These are phyloP conservation scores for Collybia sp. DNA, from an alignment of 768 basidiomycete species.

Conservation along the genomic window DNA sequence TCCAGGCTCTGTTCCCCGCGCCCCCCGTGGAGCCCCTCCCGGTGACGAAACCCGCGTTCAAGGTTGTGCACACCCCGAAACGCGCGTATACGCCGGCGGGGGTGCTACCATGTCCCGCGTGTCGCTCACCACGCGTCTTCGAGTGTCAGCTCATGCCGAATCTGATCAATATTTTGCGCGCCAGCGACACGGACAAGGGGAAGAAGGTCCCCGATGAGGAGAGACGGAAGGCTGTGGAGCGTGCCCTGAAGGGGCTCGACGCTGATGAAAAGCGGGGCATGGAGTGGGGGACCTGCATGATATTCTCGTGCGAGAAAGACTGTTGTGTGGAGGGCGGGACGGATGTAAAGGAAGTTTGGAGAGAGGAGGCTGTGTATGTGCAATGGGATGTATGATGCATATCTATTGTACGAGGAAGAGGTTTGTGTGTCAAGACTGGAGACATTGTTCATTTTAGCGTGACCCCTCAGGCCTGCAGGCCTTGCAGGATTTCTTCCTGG, in stretches of 20 bases:
- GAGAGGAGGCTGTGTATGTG: slow-evolving; percentile 69
- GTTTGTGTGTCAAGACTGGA: no score
- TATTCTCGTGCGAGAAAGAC: slow-evolving; percentile 84
- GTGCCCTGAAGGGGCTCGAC: slow-evolving; percentile 42
- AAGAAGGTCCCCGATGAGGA: slow-evolving; percentile 59
- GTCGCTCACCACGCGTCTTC: slow-evolving; percentile 67
- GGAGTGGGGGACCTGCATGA: slow-evolving; percentile 93
- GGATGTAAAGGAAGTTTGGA: slow-evolving; percentile 52
- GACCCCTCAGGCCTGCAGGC: no score
- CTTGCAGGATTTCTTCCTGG: no score
- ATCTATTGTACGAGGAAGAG: no score
- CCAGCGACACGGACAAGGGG: slow-evolving; percentile 17
- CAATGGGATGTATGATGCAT: slow-evolving; percentile 64
- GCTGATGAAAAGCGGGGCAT: slow-evolving; percentile 56
- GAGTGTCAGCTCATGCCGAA: slow-evolving; percentile 97
- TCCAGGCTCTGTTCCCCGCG: slow-evolving; percentile 67
- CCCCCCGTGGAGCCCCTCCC: slow-evolving; percentile 41
- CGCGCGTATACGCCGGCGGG: slow-evolving; percentile 50
- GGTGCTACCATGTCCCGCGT: slow-evolving; percentile 64
- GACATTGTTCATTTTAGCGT: no score
- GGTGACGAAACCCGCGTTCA: slow-evolving; percentile 59
- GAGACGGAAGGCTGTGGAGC: slow-evolving; percentile 57
- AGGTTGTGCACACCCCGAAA: slow-evolving; percentile 41
- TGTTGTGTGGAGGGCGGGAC: slow-evolving; percentile 51
- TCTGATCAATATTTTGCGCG: slow-evolving; percentile 71